Evolutionary conservation across 1,284 basidiomycete genomes (phyloP), one percentile per base, ranked within the genome.

Genomic region (Marasmius sp.): DNA sequence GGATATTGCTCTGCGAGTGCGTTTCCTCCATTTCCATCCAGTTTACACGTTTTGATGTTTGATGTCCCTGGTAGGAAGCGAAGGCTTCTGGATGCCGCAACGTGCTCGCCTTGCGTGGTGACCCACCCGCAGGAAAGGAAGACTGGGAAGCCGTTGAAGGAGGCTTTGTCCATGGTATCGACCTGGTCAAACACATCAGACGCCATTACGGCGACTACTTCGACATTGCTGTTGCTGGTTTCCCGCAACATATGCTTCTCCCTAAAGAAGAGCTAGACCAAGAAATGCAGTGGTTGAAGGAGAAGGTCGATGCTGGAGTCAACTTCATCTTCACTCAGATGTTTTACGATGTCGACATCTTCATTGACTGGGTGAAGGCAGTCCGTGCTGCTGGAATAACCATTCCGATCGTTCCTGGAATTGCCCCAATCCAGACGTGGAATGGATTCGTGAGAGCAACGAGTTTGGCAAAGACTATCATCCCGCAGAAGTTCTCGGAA

Each of bases 361-460:
- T 96, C 76, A 85, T 93, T 66, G 78, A 81, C 43, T 97, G 94
- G 94, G 93, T 95, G 63, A 89, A 87, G 68, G 83, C 87, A 47
- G 88, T 95, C 37, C 85, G 94, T 61, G 89, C 81, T 10, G 91
- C 89, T 7, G 94, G 97, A 8, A 97, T 99, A 75, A 94, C 88
- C 0, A 84, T 97, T 27, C 97, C 97, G 16, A 95, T 99, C 72
- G 89, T 99, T 6, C 97, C 97, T 22, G 94, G 94, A 45, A 93
- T 99, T 70, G 96, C 95, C 78, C 97, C 97, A 6, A 96, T 99
- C 66, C 97, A 99, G 77, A 98, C 94, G 41, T 98, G 95, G 91
- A 95, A 96, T 68, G 96, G 95, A 33, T 98, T 98, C 79, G 85
- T 91, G 75, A 93, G 94, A 59, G 94, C 96, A 65, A 96, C 96